Percentiles rank a stretch among this genome's conserved stretches.
phyloP scores from a whole-genome alignment of 495 filamentous ascomycete genomes.

The Aspergillus ellipticus region DNA sequence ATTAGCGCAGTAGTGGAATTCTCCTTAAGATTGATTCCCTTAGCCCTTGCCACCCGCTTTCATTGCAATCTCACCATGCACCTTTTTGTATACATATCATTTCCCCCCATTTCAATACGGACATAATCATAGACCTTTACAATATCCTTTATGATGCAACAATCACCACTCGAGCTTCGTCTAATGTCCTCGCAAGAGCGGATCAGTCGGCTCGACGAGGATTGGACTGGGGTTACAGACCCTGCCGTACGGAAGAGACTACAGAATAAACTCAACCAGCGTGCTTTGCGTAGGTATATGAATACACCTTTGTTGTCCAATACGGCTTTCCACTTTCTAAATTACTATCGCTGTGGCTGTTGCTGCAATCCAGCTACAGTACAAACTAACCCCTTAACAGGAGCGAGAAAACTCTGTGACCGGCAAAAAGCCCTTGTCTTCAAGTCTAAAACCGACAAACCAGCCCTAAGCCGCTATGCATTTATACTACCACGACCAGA shows the following conservation, averaged over 20 bases:
- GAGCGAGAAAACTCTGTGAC: conserved; percentile 5
- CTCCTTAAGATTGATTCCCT: too few relatives aligned
- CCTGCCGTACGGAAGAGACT: conserved; percentile 10
- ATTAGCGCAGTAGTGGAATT: too few relatives aligned
- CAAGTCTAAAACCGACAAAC: neutral
- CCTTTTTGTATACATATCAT: too few relatives aligned
- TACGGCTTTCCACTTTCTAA: neutral
- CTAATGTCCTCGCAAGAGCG: neutral
- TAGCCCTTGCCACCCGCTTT: too few relatives aligned
- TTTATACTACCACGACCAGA: conserved; percentile 1
- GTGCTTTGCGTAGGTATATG: conserved; percentile 13
- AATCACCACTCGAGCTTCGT: neutral
- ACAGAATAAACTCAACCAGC: conserved; percentile 16
- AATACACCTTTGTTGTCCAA: neutral
- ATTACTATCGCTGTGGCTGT: neutral
- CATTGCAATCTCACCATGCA: too few relatives aligned
- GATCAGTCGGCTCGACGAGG: conserved; percentile 8
- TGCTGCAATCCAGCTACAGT: too few relatives aligned
- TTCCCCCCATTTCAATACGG: too few relatives aligned
- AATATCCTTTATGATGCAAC: too few relatives aligned
- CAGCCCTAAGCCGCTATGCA: neutral
- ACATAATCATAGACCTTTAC: too few relatives aligned
- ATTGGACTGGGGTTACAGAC: conserved; percentile 15
- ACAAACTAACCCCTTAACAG: neutral
- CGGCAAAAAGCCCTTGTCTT: conserved; percentile 1